Percentiles rank a stretch among this genome's conserved stretches.
phyloP scores from a whole-genome alignment of 192 early-diverging fungal species.

The Polychytrium aggregatum region DNA sequence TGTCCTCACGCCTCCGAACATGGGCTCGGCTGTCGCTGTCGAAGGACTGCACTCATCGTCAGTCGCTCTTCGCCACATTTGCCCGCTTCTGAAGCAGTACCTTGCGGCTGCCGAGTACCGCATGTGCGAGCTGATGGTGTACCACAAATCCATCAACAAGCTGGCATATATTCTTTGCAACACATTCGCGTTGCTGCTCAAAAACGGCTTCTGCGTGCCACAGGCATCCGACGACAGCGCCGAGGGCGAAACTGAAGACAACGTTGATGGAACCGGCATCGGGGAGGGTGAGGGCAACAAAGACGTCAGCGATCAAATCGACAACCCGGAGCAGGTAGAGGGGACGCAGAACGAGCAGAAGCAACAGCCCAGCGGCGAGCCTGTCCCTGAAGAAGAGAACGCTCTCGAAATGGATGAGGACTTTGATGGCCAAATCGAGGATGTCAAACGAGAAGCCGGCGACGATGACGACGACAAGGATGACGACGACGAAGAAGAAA shows the following conservation, averaged over 20 bases:
- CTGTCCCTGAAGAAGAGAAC: constrained; percentile 60
- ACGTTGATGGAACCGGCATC: constrained; percentile 58
- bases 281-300: constrained; percentile 91
- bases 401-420: constrained; percentile 96
- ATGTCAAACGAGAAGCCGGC: constrained; percentile 59
- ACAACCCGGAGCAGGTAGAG: constrained; percentile 91
- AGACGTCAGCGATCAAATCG: constrained; percentile 96
- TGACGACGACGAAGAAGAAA: constrained; percentile 61
- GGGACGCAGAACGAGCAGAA: constrained; percentile 68
- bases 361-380: constrained; percentile 32
- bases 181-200: constrained; percentile 57
- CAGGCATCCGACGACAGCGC: constrained; percentile 49
- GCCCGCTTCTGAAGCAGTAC: constrained; percentile 44
- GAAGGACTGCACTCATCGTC: neutral
- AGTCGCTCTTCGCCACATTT: neutral
- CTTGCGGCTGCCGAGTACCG: constrained; percentile 35
- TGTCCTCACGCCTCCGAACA: too few species aligned
- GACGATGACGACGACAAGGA: constrained; percentile 62
- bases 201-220: constrained; percentile 82
- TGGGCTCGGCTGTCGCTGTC: too few species aligned
- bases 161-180: constrained; percentile 59
- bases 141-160: constrained; percentile 65
- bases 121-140: constrained; percentile 15
- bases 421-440: constrained; percentile 84
- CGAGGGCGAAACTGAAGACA: constrained; percentile 37